These are phyloP conservation scores for Cystobasidiopsis lactophilus DNA, from an alignment of 768 basidiomycete species.

Conservation along the genomic window DNA sequence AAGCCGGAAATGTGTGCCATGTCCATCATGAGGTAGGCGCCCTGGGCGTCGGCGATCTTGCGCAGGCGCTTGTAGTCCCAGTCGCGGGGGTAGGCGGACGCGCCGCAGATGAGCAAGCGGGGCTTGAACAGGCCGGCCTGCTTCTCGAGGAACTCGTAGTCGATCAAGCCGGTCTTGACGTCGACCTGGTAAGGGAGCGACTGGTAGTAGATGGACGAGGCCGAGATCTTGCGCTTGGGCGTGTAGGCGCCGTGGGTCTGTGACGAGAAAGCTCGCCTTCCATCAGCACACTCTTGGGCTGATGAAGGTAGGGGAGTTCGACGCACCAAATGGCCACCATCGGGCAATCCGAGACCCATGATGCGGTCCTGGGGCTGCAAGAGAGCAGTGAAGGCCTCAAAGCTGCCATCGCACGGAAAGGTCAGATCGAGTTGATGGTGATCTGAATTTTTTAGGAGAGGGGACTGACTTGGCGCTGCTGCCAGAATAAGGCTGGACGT, in stretches of 20 bases:
- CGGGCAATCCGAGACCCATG: constrained; percentile 95
- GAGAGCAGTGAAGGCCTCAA: constrained; percentile 85
- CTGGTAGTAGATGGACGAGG: constrained; percentile 99
- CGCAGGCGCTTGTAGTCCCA: constrained; percentile 81
- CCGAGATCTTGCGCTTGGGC: constrained; percentile 99
- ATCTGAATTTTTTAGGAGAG: no score
- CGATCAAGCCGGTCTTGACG: constrained; percentile 63
- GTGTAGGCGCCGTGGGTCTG: no score
- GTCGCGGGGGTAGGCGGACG: constrained; percentile 92
- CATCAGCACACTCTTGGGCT: no score
- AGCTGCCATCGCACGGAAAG: constrained; percentile 32
- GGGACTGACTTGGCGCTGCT: constrained; percentile 50
- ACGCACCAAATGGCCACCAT: constrained; percentile 53
- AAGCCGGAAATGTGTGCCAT: constrained; percentile 96
- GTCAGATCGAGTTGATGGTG: constrained; percentile 17
- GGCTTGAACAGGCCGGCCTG: constrained; percentile 95
- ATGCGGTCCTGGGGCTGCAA: constrained; percentile 92
- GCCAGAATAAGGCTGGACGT: constrained; percentile 86
- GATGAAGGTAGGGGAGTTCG: no score
- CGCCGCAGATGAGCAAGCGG: constrained; percentile 83
- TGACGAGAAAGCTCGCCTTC: no score
- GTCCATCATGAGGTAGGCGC: constrained; percentile 34
- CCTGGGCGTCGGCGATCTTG: constrained; percentile 47
- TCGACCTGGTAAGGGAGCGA: constrained; percentile 79
- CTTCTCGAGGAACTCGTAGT: constrained; percentile 54